Evolutionary conservation across 1,284 basidiomycete species (phyloP).

Genomic region (Mycena citricolor): DNA sequence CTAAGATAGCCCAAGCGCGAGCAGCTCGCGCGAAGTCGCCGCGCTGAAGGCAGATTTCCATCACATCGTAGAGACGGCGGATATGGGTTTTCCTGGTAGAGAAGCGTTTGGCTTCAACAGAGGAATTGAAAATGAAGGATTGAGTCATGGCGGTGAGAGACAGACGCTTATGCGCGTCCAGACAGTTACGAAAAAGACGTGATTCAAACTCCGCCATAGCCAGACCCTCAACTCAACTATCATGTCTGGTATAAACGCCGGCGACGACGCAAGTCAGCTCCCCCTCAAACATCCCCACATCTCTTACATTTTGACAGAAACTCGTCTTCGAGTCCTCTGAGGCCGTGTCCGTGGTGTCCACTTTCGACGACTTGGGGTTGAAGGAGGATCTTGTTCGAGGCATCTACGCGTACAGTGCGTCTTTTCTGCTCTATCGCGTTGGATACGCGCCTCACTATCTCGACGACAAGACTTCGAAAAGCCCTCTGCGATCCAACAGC

Average conservation of each 20-base stretch:
- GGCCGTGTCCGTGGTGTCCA: slow-evolving; percentile 82
- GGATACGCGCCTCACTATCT: slow-evolving; percentile 6
- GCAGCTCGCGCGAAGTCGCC: slow-evolving; percentile 66
- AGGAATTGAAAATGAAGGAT: slow-evolving; percentile 57
- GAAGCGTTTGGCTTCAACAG: slow-evolving; percentile 42
- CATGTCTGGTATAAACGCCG: not conserved
- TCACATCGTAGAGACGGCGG: slow-evolving; percentile 68
- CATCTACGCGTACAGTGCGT: slow-evolving; percentile 97
- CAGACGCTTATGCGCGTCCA: not conserved
- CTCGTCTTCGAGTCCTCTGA: slow-evolving; percentile 98
- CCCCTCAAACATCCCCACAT: too few relatives aligned
- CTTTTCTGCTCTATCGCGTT: slow-evolving; percentile 10
- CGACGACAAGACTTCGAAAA: slow-evolving; percentile 88
- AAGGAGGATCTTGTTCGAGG: slow-evolving; percentile 96
- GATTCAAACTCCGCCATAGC: not conserved
- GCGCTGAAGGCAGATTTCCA: slow-evolving; percentile 73
- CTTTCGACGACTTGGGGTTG: slow-evolving; percentile 90
- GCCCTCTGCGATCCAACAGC: slow-evolving; percentile 97
- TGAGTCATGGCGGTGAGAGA: slow-evolving; percentile 27
- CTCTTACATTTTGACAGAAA: too few relatives aligned
- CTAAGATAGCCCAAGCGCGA: slow-evolving; percentile 78
- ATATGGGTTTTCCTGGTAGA: slow-evolving; percentile 69
- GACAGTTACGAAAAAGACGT: not conserved
- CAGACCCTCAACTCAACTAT: not conserved
- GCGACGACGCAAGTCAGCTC: too few relatives aligned